Conservation (phyloP, 768 basidiomycete species). For the Boletus sp. region DNA sequence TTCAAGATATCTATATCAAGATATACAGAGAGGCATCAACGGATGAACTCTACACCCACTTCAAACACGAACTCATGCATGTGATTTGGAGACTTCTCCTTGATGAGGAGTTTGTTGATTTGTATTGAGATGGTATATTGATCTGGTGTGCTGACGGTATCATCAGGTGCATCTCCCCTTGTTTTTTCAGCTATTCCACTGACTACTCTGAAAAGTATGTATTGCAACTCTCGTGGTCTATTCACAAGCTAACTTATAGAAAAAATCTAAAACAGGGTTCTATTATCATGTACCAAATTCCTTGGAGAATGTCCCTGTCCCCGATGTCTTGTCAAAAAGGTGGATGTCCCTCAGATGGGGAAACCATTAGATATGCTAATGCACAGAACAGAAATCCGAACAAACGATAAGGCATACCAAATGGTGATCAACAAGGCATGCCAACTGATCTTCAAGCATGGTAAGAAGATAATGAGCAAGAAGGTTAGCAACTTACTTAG, state of each 20-base stretch:
- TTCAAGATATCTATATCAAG: slow-evolving; percentile 5
- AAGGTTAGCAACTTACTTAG: neutral
- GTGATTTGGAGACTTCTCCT: neutral
- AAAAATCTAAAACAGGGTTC: neutral
- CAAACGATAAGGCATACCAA: neutral
- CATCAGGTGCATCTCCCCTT: neutral
- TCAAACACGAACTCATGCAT: slow-evolving; percentile 3
- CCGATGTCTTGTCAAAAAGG: neutral
- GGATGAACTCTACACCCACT: neutral
- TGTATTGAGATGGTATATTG: neutral
- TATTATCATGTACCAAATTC: slow-evolving; percentile 1
- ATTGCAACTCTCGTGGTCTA: no score
- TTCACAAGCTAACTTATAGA: neutral
- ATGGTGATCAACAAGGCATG: neutral
- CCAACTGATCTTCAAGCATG: neutral
- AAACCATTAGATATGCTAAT: neutral
- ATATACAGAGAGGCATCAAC: neutral
- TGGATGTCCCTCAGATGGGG: neutral
- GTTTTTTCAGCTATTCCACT: neutral
- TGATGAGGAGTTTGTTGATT: neutral
- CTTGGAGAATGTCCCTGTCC: slow-evolving; percentile 2
- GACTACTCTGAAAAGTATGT: slow-evolving; percentile 12
- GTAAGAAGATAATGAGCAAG: neutral
- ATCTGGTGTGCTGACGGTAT: neutral
- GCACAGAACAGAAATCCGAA: fast-evolving